phyloP scores from a whole-genome alignment of 257 asterid genomes.

The Forsythia viridissima region DNA sequence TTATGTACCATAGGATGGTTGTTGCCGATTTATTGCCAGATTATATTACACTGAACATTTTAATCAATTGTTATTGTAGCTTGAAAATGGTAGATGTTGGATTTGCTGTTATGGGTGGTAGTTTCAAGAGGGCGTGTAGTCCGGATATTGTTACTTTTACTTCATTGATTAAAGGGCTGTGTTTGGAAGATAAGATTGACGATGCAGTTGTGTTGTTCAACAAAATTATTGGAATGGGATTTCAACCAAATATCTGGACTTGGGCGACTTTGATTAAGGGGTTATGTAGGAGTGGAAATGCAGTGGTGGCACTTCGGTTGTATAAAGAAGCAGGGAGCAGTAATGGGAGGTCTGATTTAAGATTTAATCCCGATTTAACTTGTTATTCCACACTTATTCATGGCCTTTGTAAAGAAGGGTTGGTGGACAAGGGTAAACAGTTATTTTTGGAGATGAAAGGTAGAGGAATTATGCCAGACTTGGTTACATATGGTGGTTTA shows the following conservation, averaged over 20 bases:
- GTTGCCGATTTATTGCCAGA: conserved; percentile 42
- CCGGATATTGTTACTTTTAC: conserved; percentile 50
- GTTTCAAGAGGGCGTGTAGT: conserved; percentile 53
- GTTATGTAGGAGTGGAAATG: conserved; percentile 65
- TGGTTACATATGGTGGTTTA: conserved; percentile 48
- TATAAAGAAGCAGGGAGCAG: conserved; percentile 46
- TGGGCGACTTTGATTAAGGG: conserved; percentile 66
- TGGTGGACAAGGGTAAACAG: conserved; percentile 48
- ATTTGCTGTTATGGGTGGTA: conserved; percentile 55
- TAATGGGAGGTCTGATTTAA: conserved; percentile 27
- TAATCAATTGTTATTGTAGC: conserved; percentile 60
- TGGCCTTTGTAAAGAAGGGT: conserved; percentile 66
- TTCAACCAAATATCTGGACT: conserved; percentile 47
- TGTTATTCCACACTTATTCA: conserved; percentile 57
- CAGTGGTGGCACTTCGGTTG: conserved; percentile 50
- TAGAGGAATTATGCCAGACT: conserved; percentile 51
- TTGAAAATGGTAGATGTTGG: conserved; percentile 41
- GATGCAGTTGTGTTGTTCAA: conserved; percentile 53
- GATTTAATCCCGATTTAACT: conserved; percentile 48
- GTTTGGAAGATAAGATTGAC: conserved; percentile 40
- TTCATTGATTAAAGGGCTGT: conserved; percentile 58
- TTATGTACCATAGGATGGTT: conserved; percentile 47
- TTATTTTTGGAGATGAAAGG: conserved; percentile 60
- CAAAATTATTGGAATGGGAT: conserved; percentile 47
- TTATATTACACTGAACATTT: conserved; percentile 54